These are phyloP conservation scores for Centella asiatica DNA, from an alignment of 129 eudicot species.

Conservation along the genomic window DNA sequence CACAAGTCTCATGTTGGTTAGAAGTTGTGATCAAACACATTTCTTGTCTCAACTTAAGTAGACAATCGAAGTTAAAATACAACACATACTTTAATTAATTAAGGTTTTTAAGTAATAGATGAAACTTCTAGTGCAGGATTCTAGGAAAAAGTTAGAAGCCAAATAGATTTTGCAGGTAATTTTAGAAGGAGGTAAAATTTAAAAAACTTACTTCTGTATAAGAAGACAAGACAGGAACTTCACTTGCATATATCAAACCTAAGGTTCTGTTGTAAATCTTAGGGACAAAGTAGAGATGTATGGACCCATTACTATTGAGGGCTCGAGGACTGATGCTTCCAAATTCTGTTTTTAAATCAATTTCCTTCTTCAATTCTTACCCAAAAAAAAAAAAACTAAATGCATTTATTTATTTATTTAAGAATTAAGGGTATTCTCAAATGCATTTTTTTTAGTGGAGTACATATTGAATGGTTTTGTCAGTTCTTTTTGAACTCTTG, in stretches of 20 bases:
- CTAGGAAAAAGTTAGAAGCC: slow-evolving; percentile 17
- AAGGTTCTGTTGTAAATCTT: slow-evolving; percentile 8
- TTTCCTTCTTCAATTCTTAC: slow-evolving; percentile 16
- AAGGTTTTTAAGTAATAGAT: slow-evolving; percentile 2
- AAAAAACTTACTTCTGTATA: background rate
- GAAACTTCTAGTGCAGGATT: background rate
- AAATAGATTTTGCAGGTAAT: slow-evolving; percentile 7
- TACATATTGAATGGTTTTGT: too few relatives aligned
- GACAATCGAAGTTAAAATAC: background rate
- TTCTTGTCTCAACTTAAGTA: background rate
- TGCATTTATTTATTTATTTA: too few relatives aligned
- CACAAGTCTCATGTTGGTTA: too few relatives aligned
- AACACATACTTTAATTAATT: background rate
- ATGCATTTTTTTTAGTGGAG: too few relatives aligned
- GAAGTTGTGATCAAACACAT: background rate
- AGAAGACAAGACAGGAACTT: slow-evolving; percentile 18
- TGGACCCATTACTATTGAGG: slow-evolving; percentile 36
- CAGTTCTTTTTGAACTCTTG: too few relatives aligned
- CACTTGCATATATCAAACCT: slow-evolving; percentile 8
- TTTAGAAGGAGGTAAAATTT: background rate
- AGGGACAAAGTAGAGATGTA: slow-evolving; percentile 14
- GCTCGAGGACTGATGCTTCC: slow-evolving; percentile 75
- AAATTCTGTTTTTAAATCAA: slow-evolving; percentile 30
- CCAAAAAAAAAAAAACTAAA: too few relatives aligned
- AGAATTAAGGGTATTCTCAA: too few relatives aligned